Evolutionary conservation across 202 grass and related monocot genomes (phyloP), one percentile per base, ranked within the genome.

Genomic region (Zoysia matrella): DNA sequence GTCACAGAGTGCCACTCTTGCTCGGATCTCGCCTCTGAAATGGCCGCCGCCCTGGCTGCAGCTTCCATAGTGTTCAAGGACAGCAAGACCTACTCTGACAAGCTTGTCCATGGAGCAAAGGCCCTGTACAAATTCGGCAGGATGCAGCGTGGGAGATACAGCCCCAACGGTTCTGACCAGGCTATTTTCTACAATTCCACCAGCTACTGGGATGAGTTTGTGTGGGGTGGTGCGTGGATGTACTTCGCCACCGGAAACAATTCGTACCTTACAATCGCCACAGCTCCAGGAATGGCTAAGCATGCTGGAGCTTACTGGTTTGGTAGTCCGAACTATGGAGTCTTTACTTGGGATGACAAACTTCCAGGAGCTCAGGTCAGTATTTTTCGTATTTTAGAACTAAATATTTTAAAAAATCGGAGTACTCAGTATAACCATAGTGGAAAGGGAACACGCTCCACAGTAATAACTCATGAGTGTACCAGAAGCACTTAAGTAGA

Each of bases 21-120:
- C 83, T 96, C 93, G 6, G 93, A 96, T 75, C 86, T 96, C 55
- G 93, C 93, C 40, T 47, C 86, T 47, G 93, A 96, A 72, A 96
- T 96, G 93, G 93, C 93, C 5, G 93, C 93, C 2, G 86, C 93
- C 40, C 80, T 96, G 8, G 93, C 93, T 18, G 88, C 93, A 16
- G 93, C 93, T 75, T 96, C 93, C 74, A 96, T 96, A 67, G 93
- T 96, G 83, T 96, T 96, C 90, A 96, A 96, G 74, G 90, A 96
- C 86, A 92, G 70, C 80, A 96, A 93, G 85, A 83, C 77, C 11
- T 96, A 96, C 80, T 96, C 93, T 2, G 93, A 96, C 63, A 96
- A 96, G 83, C 88, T 96, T 13, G 83, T 91, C 41, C 86, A 92
- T 46, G 90, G 93, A 7, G 93, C 93, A 3, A 91, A 89, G 77